Evolutionary conservation across 1,284 basidiomycete species (phyloP), one percentile per base, ranked within the genome.

Genomic region (Rhodotorula sp.): DNA sequence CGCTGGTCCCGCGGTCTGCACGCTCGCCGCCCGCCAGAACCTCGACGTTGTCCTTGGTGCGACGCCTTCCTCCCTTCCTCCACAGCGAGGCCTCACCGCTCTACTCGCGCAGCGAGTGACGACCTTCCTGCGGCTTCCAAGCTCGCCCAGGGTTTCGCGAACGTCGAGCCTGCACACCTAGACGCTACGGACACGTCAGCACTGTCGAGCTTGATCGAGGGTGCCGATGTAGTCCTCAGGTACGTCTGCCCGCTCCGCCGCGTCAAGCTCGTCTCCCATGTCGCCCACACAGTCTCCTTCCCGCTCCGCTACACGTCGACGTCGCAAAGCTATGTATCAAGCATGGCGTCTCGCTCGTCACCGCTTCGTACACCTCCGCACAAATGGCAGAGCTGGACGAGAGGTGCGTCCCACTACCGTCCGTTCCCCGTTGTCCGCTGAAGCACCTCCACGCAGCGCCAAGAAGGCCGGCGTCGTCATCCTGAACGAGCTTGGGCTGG

Each of bases 341-440:
- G 67, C 84, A 90, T 77, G 81, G 84, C 46, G 91, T 89, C 72
- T 90, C 97, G 78, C 86, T 98, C 70, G 88, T 97, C 64, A 97
- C 95, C 0, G 94, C 94, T 0, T 95, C 92, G 2, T 98, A 98
- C 80, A 90, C 92, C 75, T 93, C 92, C 0, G 87, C 88, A 1
- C 88, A 86, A 32, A 97, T 97, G 91, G 84, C 84, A 29, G 84
- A 83, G 2, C 82, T 97, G 22, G 85, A 94, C 79, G 78, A 85
- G 13, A 81, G 83, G 91, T 92, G 72, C 27, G 37, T 8, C 2
- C 2, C 3, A 3, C 9, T 7, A 1, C 7, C 13, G 27, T 19
- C 12, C n/a, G 21, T 22, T 27, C 22, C 9, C 6, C 21, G 15
- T 22, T 29, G 8, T 22, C 53, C 17, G n/a, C 64, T 10, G 29